phyloP scores from a whole-genome alignment of 2,329 filamentous ascomycete genomes.

The Fusarium sp. region DNA sequence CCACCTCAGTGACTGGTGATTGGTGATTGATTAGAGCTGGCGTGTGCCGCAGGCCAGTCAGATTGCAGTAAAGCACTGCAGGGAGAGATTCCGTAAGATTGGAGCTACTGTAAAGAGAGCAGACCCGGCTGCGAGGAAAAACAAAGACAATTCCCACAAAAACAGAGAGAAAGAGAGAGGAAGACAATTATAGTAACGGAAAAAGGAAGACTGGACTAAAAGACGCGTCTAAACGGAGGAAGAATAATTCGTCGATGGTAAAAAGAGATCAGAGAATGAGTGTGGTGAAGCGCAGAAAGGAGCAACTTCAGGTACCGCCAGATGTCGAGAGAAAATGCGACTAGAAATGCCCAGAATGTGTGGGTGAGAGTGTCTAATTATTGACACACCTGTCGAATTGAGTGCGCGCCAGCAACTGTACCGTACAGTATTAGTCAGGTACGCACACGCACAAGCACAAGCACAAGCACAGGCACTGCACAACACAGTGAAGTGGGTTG shows the following conservation, averaged over 20 bases:
- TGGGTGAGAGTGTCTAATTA: slow-evolving; percentile 38
- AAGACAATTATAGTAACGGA: slow-evolving; percentile 2
- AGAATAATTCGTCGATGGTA: slow-evolving; percentile 5
- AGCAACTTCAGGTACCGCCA: slow-evolving; percentile 24
- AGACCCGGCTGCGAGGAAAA: slow-evolving; percentile 48
- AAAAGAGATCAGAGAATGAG: slow-evolving; percentile 26
- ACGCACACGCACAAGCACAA: slow-evolving; percentile 30
- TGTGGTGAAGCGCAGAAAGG: slow-evolving; percentile 15
- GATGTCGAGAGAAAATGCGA: slow-evolving; percentile 27
- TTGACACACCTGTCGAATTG: slow-evolving; percentile 33
- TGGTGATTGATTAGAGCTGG: slow-evolving; percentile 44
- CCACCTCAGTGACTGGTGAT: slow-evolving; percentile 2
- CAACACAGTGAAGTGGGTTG: slow-evolving; percentile 34
- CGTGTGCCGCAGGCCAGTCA: slow-evolving; percentile 39
- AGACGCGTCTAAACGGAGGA: slow-evolving; percentile 1
- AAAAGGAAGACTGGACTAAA: neutral
- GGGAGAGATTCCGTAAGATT: slow-evolving; percentile 44
- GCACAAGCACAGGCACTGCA: slow-evolving; percentile 34
- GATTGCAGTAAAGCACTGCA: slow-evolving; percentile 44
- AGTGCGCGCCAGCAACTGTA: slow-evolving; percentile 23
- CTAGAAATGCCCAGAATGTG: slow-evolving; percentile 35
- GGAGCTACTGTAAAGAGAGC: slow-evolving; percentile 40
- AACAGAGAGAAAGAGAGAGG: slow-evolving; percentile 19
- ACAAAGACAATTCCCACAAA: slow-evolving; percentile 30
- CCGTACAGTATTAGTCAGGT: slow-evolving; percentile 27